Evolutionary conservation across 78 protist genomes (phyloP).

Genomic region (Emiliania huxleyi): DNA sequence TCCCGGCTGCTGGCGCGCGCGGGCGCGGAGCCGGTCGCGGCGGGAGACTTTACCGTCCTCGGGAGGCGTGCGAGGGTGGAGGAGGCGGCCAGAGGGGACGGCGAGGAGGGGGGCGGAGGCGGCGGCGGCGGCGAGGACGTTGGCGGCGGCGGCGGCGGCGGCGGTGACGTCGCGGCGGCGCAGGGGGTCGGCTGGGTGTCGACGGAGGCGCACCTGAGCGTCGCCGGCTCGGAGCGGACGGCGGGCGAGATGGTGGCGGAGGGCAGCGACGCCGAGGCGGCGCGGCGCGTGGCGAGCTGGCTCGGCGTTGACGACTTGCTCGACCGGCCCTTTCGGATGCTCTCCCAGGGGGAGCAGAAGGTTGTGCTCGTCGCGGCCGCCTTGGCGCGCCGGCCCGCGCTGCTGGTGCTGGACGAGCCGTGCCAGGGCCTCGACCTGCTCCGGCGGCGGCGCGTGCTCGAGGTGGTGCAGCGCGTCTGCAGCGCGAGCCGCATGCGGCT

Average conservation of each 20-base stretch:
- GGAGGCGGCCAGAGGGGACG: too few relatives aligned
- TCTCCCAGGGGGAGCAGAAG: slow-evolving; percentile 23
- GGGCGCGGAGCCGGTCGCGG: too few relatives aligned
- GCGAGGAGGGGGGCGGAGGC: too few relatives aligned
- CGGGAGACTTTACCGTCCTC: too few relatives aligned
- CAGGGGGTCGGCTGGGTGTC: neutral
- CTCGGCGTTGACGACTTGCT: neutral
- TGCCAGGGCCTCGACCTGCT: neutral
- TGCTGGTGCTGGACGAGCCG: neutral
- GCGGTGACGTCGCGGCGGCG: too few relatives aligned
- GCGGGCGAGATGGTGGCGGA: neutral
- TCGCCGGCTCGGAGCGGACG: neutral
- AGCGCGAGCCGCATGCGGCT: neutral
- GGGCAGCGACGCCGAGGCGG: neutral
- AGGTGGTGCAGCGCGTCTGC: neutral
- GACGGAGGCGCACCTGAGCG: neutral
- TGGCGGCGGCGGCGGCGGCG: too few relatives aligned
- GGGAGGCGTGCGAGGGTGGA: too few relatives aligned
- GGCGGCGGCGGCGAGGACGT: too few relatives aligned
- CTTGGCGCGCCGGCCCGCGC: neutral
- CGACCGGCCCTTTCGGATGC: neutral
- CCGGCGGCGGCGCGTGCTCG: neutral
- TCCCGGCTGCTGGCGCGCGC: neutral
- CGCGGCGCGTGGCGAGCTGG: neutral
- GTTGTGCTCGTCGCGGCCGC: neutral